Conservation (phyloP, 495 filamentous ascomycete species). For the Hypomontagnella monticulosa region DNA sequence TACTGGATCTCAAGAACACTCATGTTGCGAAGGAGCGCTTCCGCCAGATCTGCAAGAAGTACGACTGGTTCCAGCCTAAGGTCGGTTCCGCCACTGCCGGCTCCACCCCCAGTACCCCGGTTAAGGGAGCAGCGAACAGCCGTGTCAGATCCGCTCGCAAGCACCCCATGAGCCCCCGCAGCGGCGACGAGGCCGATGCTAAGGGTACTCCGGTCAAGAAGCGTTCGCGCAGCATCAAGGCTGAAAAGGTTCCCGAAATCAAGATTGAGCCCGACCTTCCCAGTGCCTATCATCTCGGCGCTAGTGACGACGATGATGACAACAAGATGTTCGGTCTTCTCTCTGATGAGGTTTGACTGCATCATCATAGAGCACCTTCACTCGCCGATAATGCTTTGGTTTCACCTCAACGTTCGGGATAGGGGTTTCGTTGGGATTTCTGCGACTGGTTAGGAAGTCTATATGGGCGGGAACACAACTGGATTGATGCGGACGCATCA, state of each 20-base stretch:
- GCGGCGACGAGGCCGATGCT: constrained; percentile 7
- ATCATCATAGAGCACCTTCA: neutral
- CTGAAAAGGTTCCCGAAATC: neutral
- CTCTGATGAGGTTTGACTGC: neutral
- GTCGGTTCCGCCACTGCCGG: neutral
- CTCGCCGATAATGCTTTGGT: neutral
- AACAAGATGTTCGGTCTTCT: neutral
- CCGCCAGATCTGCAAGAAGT: constrained; percentile 32
- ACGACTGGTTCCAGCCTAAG: constrained; percentile 28
- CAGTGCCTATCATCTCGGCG: too few relatives aligned
- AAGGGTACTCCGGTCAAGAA: constrained; percentile 5
- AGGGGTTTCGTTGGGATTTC: neutral
- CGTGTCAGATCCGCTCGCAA: neutral
- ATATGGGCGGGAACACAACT: neutral
- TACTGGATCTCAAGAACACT: constrained; percentile 22
- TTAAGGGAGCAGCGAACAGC: neutral
- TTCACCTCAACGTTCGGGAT: neutral
- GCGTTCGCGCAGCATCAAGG: neutral
- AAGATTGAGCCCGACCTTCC: too few relatives aligned
- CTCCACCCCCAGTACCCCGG: neutral
- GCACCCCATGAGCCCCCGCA: neutral
- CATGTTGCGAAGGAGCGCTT: constrained; percentile 29
- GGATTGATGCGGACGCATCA: too few relatives aligned
- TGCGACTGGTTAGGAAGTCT: neutral
- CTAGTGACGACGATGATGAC: too few relatives aligned